Evolutionary conservation across 2,329 filamentous ascomycete genomes (phyloP), one percentile per base, ranked within the genome.

Genomic region (Madurella fahalii): DNA sequence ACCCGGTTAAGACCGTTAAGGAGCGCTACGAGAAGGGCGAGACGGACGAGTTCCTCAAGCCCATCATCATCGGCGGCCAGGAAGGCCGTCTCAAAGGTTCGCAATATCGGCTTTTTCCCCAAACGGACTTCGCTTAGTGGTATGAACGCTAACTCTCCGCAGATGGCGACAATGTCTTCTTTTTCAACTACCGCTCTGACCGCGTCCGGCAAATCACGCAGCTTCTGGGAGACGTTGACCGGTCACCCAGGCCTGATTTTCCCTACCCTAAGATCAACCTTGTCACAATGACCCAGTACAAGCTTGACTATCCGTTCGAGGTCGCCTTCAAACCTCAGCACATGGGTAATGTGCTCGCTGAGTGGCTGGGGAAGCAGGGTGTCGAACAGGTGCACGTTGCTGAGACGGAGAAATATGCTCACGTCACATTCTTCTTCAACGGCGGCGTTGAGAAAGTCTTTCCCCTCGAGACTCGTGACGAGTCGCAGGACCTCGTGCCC

Each of bases 361-460:
- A 99, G 78, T 97, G 92, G 85, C 82, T 99, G 18, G 85, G 87
- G 65, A 94, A 93, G 78, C 87, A 97, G 74, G 83, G 82, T 43
- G 80, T 95, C 59, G 86, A 92, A 77, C 94, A 99, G 76, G 94
- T 93, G 64, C 94, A 99, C 77, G 83, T 97, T 64, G 94, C 94
- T 54, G 94, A 99, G 82, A 99, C 94, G 2, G 94, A 99, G 75
- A 99, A 99, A 80, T 99, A 99, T 73, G 94, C 94, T 37, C 94
- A 99, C 77, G 94, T 99, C 61, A 97, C 94, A 54, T 97, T 97
- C 83, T 97, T 97, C 83, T 97, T 97, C 86, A 99, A 99, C 77
- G 94, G 94, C 54, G 94, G 94, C 69, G 89, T 96, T 50, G 94
- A 99, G 78, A 95, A 96, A 79, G 89, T 90, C 60, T 99, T 96